A percentile compares a stretch with the other conserved stretches of the same genome.
Conservation (phyloP, 1,284 basidiomycete genomes). For the Psilocybe mexicana region DNA sequence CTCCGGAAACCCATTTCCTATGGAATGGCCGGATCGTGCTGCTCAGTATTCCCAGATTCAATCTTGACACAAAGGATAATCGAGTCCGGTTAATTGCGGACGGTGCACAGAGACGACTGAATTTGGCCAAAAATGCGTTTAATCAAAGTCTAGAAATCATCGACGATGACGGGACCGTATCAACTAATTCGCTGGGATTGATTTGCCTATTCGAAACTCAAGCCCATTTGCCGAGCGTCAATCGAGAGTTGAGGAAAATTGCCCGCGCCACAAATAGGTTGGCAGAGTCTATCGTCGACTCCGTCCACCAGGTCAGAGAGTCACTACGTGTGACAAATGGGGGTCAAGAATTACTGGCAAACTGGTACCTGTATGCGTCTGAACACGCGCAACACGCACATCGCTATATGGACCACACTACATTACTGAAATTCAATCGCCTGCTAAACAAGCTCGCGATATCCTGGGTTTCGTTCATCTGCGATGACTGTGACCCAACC, state of each 20-base stretch:
- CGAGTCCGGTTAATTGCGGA: slow-evolving; percentile 87
- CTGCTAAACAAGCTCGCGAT: slow-evolving; percentile 88
- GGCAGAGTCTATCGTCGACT: slow-evolving; percentile 91
- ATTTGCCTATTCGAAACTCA: slow-evolving; percentile 81
- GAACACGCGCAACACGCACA: slow-evolving; percentile 90
- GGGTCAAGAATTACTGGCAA: slow-evolving; percentile 89
- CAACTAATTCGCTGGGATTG: slow-evolving; percentile 38
- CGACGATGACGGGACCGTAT: slow-evolving; percentile 60
- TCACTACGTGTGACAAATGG: slow-evolving; percentile 63
- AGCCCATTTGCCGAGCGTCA: slow-evolving; percentile 89
- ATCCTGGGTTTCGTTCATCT: slow-evolving; percentile 98
- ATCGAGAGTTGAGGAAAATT: slow-evolving; percentile 90
- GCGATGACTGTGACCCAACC: slow-evolving; percentile 95
- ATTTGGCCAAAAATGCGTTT: slow-evolving; percentile 80
- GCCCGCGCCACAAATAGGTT: slow-evolving; percentile 86
- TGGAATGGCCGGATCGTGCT: slow-evolving; percentile 93
- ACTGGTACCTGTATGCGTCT: slow-evolving; percentile 97
- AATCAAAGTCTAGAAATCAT: slow-evolving; percentile 60
- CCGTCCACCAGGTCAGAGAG: slow-evolving; percentile 80
- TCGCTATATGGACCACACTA: slow-evolving; percentile 79
- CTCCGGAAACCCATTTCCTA: slow-evolving; percentile 85
- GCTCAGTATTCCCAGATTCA: slow-evolving; percentile 67
- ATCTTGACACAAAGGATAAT: slow-evolving; percentile 81
- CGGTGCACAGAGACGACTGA: slow-evolving; percentile 78
- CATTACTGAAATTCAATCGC: slow-evolving; percentile 77